phyloP scores from a whole-genome alignment of 371 early-diverging fungal genomes.

The Mortierella sp. region DNA sequence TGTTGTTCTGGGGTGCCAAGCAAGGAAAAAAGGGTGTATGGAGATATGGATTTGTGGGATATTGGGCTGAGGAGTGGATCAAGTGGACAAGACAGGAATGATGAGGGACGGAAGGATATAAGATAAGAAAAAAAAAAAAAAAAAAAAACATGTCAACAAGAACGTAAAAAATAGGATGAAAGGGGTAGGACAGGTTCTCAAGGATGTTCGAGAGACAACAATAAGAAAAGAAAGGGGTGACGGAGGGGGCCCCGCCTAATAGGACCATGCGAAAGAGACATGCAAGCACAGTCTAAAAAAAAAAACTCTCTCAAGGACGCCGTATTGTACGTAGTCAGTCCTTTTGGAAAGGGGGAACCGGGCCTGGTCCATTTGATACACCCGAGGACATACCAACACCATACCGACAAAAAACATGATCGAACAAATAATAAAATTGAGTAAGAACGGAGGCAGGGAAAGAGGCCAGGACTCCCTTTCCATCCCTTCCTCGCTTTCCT shows the following conservation, averaged over 20 bases:
- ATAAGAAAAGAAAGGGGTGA: background rate
- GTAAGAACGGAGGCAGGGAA: background rate
- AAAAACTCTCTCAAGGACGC: background rate
- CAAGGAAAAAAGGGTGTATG: no score
- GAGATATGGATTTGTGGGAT: background rate
- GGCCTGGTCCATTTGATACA: background rate
- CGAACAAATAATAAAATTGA: background rate
- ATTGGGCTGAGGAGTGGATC: background rate
- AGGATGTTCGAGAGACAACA: background rate
- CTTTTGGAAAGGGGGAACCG: background rate
- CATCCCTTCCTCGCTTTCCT: background rate
- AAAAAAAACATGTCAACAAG: background rate
- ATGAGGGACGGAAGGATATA: background rate
- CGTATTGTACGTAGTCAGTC: background rate
- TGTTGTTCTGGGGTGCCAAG: background rate
- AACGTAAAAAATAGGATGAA: conserved; percentile 5
- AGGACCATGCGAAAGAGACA: background rate
- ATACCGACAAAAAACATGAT: background rate
- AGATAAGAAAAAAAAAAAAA: background rate
- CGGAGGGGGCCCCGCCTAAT: background rate
- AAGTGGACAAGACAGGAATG: background rate
- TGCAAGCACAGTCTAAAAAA: conserved; percentile 1
- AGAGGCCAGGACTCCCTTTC: background rate
- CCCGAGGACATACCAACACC: background rate
- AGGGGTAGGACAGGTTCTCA: conserved; percentile 6